Evolutionary conservation across 1,284 basidiomycete genomes (phyloP).

Genomic region (Apiotrichum veenhuisii): DNA sequence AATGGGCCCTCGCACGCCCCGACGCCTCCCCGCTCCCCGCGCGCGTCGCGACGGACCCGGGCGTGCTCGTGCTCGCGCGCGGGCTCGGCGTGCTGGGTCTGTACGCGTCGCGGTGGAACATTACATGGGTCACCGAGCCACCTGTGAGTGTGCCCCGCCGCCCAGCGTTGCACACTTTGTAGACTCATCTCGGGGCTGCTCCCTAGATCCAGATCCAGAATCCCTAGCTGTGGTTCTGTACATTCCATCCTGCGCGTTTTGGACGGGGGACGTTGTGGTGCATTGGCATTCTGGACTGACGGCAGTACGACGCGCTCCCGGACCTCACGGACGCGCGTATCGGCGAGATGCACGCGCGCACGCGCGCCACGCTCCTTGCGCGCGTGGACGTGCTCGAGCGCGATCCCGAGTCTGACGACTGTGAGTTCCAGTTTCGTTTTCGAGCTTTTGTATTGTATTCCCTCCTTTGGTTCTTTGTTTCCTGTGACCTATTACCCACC

Average conservation of each 20-base stretch:
- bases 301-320: background rate
- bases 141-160: too few species aligned
- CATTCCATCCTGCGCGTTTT: too few species aligned
- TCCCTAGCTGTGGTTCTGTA: too few species aligned
- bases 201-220: too few species aligned
- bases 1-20: background rate
- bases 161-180: too few species aligned
- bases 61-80: constrained; percentile 1
- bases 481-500: too few species aligned
- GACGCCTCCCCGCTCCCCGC: background rate
- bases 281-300: too few species aligned
- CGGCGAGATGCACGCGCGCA: background rate
- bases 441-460: too few species aligned
- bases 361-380: background rate
- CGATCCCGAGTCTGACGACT: background rate
- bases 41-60: background rate
- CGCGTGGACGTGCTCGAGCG: background rate
- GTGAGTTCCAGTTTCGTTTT: too few species aligned
- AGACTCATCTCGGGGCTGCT: too few species aligned
- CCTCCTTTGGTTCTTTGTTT: too few species aligned
- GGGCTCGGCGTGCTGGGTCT: background rate
- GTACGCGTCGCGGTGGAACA: background rate
- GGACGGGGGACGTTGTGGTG: too few species aligned
- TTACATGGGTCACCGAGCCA: background rate
- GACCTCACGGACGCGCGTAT: background rate